Evolutionary conservation across 2,329 filamentous ascomycete species (phyloP).

Genomic region (Fusarium euwallaceae): DNA sequence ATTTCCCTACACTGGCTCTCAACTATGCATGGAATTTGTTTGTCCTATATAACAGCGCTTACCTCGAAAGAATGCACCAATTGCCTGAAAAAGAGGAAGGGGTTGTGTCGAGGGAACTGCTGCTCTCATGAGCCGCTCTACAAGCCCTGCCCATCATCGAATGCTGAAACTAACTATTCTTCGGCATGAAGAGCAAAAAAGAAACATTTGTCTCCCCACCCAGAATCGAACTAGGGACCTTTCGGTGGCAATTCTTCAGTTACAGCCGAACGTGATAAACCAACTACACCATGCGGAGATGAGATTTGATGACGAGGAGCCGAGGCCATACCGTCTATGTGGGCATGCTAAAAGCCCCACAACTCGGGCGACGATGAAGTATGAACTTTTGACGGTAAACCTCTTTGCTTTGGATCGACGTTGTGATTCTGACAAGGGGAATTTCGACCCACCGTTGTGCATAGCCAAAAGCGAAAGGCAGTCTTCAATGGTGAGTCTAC

Average conservation of each 20-base stretch:
- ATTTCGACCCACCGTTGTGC: too few relatives aligned
- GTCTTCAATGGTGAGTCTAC: too few relatives aligned
- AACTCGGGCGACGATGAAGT: neutral
- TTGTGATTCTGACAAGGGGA: too few relatives aligned
- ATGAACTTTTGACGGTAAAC: too few relatives aligned
- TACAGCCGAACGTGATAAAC: slow-evolving; percentile 22
- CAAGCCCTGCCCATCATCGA: neutral
- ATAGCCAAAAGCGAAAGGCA: too few relatives aligned
- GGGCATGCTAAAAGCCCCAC: neutral
- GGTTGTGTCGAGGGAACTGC: neutral
- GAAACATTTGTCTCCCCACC: slow-evolving; percentile 6
- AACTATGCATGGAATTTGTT: too few relatives aligned
- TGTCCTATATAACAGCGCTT: too few relatives aligned
- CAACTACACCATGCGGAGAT: slow-evolving; percentile 22
- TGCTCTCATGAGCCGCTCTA: neutral
- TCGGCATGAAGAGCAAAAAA: neutral
- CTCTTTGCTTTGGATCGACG: too few relatives aligned
- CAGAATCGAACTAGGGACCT: slow-evolving; percentile 23
- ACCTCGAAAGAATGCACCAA: too few relatives aligned
- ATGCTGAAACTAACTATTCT: neutral
- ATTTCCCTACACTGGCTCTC: too few relatives aligned
- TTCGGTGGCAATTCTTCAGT: slow-evolving; percentile 25
- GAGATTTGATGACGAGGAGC: neutral
- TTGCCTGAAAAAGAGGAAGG: too few relatives aligned
- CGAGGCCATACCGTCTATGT: neutral